Evolutionary conservation across 257 asterid genomes (phyloP), one percentile per base, ranked within the genome.

Genomic region (Gentiana macrophylla): DNA sequence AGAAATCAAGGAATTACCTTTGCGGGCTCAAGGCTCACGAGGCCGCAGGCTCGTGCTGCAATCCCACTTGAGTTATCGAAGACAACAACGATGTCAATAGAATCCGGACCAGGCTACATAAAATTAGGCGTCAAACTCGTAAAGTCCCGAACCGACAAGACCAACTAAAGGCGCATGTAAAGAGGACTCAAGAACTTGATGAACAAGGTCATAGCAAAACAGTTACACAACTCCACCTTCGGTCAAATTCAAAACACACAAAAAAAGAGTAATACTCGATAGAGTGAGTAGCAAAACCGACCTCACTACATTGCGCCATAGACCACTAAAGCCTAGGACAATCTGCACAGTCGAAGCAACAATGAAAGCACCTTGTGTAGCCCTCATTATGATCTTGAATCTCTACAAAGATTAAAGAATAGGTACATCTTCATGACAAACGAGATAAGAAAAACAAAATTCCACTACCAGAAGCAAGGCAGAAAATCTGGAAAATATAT

Each of bases 21-120:
- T n/a, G n/a, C n/a, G n/a, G n/a, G n/a, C n/a, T n/a, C n/a, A n/a
- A n/a, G n/a, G n/a, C n/a, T n/a, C n/a, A n/a, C n/a, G n/a, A n/a
- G n/a, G n/a, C n/a, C n/a, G n/a, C n/a, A n/a, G n/a, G n/a, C n/a
- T n/a, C n/a, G n/a, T n/a, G n/a, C n/a, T n/a, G n/a, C n/a, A n/a
- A n/a, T n/a, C n/a, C n/a, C n/a, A n/a, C n/a, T n/a, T n/a, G n/a
- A n/a, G n/a, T n/a, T n/a, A n/a, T n/a, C n/a, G n/a, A n/a, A n/a
- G n/a, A n/a, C n/a, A n/a, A n/a, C 89, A 56, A 92, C 90, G 48
- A 85, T 92, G 82, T 95, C 99, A 72, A 85, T 84, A 78, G 99
- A 92, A 86, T 92, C 99, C 94, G 99, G 99, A 92, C 97, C 99
- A 92, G 99, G 97, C 99, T 92, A 62, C 46, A 65, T 35, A 63